Evolutionary conservation across 2,329 filamentous ascomycete genomes (phyloP).

Genomic region (Exophiala dermatitidis): DNA sequence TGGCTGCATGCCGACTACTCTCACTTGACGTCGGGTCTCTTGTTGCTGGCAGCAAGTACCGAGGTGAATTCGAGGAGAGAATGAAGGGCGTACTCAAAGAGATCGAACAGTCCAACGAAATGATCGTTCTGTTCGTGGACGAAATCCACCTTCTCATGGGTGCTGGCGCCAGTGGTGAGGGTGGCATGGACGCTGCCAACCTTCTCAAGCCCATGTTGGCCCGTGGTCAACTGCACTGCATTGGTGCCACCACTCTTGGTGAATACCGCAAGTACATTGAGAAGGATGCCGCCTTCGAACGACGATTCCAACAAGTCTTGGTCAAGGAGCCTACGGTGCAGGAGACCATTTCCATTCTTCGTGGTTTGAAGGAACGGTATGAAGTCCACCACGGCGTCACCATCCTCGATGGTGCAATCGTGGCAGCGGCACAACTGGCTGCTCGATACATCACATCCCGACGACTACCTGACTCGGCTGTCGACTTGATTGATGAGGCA

Average conservation of each 20-base stretch:
- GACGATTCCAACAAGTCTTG: constrained; percentile 95
- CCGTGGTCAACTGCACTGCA: constrained; percentile 92
- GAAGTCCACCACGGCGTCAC: constrained; percentile 97
- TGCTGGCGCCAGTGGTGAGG: constrained; percentile 85
- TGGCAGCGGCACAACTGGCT: constrained; percentile 82
- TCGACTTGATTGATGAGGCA: constrained; percentile 93
- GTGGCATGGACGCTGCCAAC: constrained; percentile 98
- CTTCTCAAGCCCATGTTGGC: constrained; percentile 97
- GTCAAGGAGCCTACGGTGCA: constrained; percentile 86
- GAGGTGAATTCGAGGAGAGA: constrained; percentile 95
- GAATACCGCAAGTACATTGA: constrained; percentile 99
- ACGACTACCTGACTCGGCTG: constrained; percentile 88
- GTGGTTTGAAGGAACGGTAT: constrained; percentile 95
- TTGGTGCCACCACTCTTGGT: constrained; percentile 87
- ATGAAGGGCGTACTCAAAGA: constrained; percentile 99
- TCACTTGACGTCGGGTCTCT: constrained; percentile 92
- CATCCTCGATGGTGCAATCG: constrained; percentile 88
- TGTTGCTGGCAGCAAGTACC: constrained; percentile 95
- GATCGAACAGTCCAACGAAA: constrained; percentile 88
- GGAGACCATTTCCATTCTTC: constrained; percentile 95
- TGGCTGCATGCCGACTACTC: constrained; percentile 86
- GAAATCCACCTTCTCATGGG: constrained; percentile 99
- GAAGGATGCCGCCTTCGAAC: constrained; percentile 95
- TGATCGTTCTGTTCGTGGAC: constrained; percentile 96
- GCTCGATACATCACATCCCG: constrained; percentile 87